Percentiles rank a stretch among this genome's conserved stretches.
Conservation (phyloP, 2,329 filamentous ascomycete genomes). For the Dactylellina cionopaga region DNA sequence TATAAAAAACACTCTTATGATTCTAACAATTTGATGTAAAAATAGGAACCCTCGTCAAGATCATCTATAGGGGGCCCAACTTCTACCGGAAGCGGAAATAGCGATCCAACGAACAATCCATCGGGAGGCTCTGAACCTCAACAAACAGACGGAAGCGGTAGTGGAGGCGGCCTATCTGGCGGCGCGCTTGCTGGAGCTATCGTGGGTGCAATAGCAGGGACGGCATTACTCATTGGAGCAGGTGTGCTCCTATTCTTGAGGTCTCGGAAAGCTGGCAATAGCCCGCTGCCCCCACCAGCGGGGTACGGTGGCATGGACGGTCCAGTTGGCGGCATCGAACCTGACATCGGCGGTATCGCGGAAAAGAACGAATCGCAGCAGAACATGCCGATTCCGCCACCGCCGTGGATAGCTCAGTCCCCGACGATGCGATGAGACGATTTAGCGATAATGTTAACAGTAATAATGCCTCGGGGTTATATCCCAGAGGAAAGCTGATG, state of each 20-base stretch:
- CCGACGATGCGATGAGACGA: constrained; percentile 16
- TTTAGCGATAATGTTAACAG: too few relatives aligned
- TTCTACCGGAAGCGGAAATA: neutral
- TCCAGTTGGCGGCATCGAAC: constrained; percentile 26
- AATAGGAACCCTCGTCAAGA: constrained; percentile 7
- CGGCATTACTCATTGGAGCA: constrained; percentile 1
- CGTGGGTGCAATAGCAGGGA: constrained; percentile 23
- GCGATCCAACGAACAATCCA: neutral
- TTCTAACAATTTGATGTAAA: neutral
- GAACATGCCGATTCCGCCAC: constrained; percentile 16
- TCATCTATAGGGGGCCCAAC: neutral
- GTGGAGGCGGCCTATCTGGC: constrained; percentile 16
- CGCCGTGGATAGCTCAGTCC: constrained; percentile 12
- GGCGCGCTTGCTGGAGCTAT: constrained; percentile 21
- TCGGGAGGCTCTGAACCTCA: neutral
- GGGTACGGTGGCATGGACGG: constrained; percentile 32
- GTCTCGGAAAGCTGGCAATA: neutral
- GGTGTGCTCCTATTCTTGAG: constrained; percentile 22
- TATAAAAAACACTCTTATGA: neutral
- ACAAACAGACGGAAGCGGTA: neutral
- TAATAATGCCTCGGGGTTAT: too few relatives aligned
- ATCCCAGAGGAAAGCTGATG: neutral
- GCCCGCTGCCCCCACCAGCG: constrained; percentile 13
- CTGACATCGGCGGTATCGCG: constrained; percentile 24
- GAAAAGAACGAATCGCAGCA: constrained; percentile 9